phyloP scores from a whole-genome alignment of 2,329 filamentous ascomycete genomes.

The Penicillium olsonii region DNA sequence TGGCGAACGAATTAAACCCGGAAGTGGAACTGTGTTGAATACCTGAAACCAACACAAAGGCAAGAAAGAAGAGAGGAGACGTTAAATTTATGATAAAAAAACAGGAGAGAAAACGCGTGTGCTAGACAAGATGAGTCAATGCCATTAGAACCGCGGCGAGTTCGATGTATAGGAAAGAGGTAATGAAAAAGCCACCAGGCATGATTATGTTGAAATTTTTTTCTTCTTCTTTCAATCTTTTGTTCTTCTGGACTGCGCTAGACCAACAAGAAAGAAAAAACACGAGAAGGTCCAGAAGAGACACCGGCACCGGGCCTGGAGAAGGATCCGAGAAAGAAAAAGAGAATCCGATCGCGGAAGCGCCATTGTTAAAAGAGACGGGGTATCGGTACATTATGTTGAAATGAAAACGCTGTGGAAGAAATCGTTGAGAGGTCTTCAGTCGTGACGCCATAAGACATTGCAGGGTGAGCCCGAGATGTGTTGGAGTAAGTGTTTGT shows the following conservation, averaged over 20 bases:
- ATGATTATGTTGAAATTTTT: constrained; percentile 29
- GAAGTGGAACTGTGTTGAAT: no score
- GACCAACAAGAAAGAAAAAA: constrained; percentile 12
- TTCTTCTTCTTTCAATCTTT: constrained; percentile 12
- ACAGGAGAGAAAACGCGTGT: no score
- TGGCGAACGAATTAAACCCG: no score
- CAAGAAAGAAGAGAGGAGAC: no score
- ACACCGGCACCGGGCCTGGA: constrained; percentile 23
- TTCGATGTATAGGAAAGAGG: constrained; percentile 17
- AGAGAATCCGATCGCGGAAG: constrained; percentile 23
- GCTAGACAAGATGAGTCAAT: no score
- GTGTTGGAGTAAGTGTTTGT: constrained; percentile 22
- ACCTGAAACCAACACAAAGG: no score
- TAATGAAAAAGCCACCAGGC: constrained; percentile 1
- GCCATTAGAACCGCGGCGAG: constrained; percentile 4
- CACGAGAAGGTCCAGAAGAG: constrained; percentile 16
- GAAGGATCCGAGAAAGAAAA: constrained; percentile 12
- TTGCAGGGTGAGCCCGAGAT: constrained; percentile 27
- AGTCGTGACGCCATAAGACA: constrained; percentile 42
- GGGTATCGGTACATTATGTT: constrained; percentile 42
- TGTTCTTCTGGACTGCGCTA: constrained; percentile 11
- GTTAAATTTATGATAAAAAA: no score
- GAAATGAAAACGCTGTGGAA: constrained; percentile 43
- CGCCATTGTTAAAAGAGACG: constrained; percentile 33
- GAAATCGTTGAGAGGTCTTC: constrained; percentile 46